A percentile compares a stretch with the other conserved stretches of the same genome.
Evolutionary conservation across 345 rosid genomes (phyloP).

Genomic region (Syzygium grande): DNA sequence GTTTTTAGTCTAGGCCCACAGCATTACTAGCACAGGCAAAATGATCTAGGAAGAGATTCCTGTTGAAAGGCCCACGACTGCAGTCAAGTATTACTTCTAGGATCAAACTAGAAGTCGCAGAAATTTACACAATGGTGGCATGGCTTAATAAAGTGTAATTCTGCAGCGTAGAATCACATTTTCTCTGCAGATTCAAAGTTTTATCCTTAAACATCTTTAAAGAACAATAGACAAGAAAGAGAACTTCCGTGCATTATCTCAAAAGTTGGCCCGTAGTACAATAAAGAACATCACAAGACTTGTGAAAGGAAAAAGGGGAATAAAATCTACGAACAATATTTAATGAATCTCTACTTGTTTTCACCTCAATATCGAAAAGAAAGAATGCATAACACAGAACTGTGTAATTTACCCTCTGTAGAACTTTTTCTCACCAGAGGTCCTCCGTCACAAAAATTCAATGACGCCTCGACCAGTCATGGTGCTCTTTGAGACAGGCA

Average conservation of each 20-base stretch:
- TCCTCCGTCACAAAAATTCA: constrained; percentile 75
- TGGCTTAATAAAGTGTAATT: not conserved
- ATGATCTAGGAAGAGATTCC: not conserved
- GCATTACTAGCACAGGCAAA: not conserved
- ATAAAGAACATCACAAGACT: not conserved
- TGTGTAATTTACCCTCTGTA: not conserved
- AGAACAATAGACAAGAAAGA: not conserved
- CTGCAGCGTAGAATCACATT: not conserved
- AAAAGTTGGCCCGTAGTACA: not conserved
- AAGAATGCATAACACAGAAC: too few relatives aligned
- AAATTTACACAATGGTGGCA: not conserved
- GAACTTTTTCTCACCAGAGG: constrained; percentile 48
- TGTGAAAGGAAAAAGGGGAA: not conserved
- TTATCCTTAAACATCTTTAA: not conserved
- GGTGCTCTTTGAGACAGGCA: constrained; percentile 31
- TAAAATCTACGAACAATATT: not conserved
- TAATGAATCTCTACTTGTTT: not conserved
- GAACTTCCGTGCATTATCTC: not conserved
- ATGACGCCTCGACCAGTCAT: constrained; percentile 60
- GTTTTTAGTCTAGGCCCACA: not conserved
- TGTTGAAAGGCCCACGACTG: not conserved
- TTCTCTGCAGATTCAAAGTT: not conserved
- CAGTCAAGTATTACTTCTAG: not conserved
- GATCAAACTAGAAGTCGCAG: not conserved
- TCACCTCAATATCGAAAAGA: not conserved